These are phyloP conservation scores for Leishmania turanica DNA, from an alignment of 208 protist genomes.

Conservation along the genomic window DNA sequence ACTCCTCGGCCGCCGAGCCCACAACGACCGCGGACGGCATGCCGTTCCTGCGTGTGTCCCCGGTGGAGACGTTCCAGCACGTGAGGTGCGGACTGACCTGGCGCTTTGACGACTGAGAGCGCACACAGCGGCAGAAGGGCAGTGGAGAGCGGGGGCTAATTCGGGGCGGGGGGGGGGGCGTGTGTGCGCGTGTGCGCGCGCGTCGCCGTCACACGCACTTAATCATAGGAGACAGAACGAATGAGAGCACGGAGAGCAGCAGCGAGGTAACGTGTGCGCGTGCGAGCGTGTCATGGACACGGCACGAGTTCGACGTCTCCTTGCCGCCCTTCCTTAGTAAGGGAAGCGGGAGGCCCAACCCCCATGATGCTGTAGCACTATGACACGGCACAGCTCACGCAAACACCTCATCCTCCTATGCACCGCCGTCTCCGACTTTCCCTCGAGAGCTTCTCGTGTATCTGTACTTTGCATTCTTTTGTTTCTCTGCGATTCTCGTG, in stretches of 20 bases:
- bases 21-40: slow-evolving; percentile 2
- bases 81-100: slow-evolving; percentile 70
- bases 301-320: not conserved
- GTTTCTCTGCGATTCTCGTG: not conserved
- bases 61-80: slow-evolving; percentile 63
- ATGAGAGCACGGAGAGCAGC: not conserved
- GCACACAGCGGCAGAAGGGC: not conserved
- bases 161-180: not conserved
- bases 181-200: not conserved
- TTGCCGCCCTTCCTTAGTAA: not conserved
- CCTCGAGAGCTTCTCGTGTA: not conserved
- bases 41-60: slow-evolving; percentile 52
- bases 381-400: not conserved
- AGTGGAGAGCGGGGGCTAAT: not conserved
- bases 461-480: not conserved
- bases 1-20: slow-evolving; percentile 1
- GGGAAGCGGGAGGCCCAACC: not conserved
- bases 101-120: slow-evolving; percentile 37
- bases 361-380: not conserved
- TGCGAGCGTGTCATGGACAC: not conserved
- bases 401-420: not conserved
- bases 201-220: not conserved
- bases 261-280: not conserved
- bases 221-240: not conserved
- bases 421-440: not conserved